Evolutionary conservation across 495 filamentous ascomycete species (phyloP).

Genomic region (Talaromyces proteolyticus): DNA sequence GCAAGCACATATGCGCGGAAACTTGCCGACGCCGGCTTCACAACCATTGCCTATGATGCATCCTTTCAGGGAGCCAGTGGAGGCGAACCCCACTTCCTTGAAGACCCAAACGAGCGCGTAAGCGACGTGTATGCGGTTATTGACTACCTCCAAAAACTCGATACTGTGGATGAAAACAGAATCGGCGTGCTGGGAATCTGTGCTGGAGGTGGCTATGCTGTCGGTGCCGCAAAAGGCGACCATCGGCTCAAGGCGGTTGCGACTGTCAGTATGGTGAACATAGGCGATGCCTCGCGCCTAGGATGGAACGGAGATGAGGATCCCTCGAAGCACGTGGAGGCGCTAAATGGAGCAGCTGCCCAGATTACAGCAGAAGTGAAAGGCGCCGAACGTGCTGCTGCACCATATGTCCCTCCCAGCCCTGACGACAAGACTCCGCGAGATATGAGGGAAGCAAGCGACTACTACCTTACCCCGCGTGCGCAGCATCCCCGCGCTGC

Average conservation of each 20-base stretch:
- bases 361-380: no score
- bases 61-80: constrained; percentile 28
- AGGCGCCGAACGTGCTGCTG: no score
- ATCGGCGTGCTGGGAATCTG: constrained; percentile 38
- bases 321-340: no score
- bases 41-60: constrained; percentile 26
- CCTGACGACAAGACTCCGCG: no score
- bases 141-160: constrained; percentile 24
- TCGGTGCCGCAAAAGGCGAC: constrained; percentile 35
- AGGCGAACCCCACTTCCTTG: constrained; percentile 28
- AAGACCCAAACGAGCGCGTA: constrained; percentile 14
- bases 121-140: constrained; percentile 26
- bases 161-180: constrained; percentile 24
- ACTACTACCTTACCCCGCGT: no score
- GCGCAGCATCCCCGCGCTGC: no score
- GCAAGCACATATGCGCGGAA: constrained; percentile 26
- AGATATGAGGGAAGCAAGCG: no score
- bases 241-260: constrained; percentile 31
- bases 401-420: no score
- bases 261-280: constrained; percentile 24
- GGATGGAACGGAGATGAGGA: background rate
- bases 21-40: constrained; percentile 31
- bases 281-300: constrained; percentile 14
- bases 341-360: no score
- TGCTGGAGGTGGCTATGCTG: constrained; percentile 27